Conservation (phyloP, 441 rosid genomes). For the Adansonia madagascariensis region DNA sequence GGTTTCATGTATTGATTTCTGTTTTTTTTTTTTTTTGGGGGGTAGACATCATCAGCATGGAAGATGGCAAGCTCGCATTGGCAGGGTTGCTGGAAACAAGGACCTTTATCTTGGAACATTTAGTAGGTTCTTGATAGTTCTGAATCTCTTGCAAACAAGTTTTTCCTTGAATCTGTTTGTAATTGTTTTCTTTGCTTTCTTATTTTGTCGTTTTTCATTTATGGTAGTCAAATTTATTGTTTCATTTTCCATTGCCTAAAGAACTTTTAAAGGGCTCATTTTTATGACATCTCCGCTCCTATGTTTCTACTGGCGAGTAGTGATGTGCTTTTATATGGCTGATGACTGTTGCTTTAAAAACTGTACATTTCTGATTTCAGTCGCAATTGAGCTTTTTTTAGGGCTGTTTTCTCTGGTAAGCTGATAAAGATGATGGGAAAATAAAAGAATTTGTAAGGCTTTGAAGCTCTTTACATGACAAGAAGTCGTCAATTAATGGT, state of each 20-base stretch:
- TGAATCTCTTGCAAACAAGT: no score
- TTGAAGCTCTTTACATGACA: not conserved
- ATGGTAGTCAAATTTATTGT: conserved; percentile 18
- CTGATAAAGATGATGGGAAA: conserved; percentile 3
- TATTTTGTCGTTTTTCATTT: conserved; percentile 10
- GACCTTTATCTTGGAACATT: no score
- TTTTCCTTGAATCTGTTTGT: no score
- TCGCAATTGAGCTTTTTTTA: conserved; percentile 24
- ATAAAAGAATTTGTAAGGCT: not conserved
- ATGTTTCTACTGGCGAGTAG: conserved; percentile 37
- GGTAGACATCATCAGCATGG: conserved; percentile 88
- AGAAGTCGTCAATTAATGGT: not conserved
- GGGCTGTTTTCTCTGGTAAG: conserved; percentile 35
- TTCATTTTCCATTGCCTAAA: conserved; percentile 22
- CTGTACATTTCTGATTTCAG: conserved; percentile 26
- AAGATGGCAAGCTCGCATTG: no score
- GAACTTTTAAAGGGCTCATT: conserved; percentile 28
- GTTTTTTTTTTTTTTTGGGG: not conserved
- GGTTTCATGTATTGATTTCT: not conserved
- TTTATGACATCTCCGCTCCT: conserved; percentile 34
- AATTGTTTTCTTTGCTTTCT: not conserved
- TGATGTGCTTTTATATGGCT: conserved; percentile 57
- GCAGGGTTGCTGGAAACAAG: no score
- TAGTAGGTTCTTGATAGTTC: not conserved
- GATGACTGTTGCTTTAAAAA: no score